Evolutionary conservation across 192 early-diverging fungal genomes (phyloP), one percentile per base, ranked within the genome.

Genomic region (Rhizoclosmatium globosum): DNA sequence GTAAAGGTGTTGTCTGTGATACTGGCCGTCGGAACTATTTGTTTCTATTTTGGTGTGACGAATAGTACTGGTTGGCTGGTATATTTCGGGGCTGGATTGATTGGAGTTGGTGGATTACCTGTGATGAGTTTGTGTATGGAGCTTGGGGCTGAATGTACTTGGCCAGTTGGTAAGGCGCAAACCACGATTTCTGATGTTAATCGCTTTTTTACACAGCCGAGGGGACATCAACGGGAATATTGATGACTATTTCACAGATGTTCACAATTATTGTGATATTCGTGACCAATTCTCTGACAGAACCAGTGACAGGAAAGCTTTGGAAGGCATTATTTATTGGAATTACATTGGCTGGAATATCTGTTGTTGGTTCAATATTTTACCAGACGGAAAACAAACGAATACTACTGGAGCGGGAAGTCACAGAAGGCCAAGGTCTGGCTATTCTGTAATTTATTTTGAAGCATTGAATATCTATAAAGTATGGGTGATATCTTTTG

Each of bases 121-220:
- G 50, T 80, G 44, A 15, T 82, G n/a, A 46, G 71, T 6, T 38
- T 82, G 23, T 42, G 70, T 1, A 9, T 80, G 4, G 82, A 82
- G 67, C 47, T 82, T 3, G 77, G 77, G 3, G 82, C 67, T 17
- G 82, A 82, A 61, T 71, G 60, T 38, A 77, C 82, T 6, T 82
- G 62, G 44, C 82, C 82, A 4, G 66, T 82, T 46, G 77, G 72
- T 74, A 45, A 17, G 66, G 15, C 6, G 9, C 17, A 0, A 53
- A 53, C 50, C 17, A 13, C 17, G 6, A 53, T 53, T 53, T 53
- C 17, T 53, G 50, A 56, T 83, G 17, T 71, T 23, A 53, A 7
- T 31, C 4, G 2, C n/a, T 7, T 43, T 7, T 1, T 31, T 62
- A 21, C 23, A 1, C 59, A 74, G 72, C 76, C 39, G 82, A 82